Evolutionary conservation across 345 rosid genomes (phyloP).

Genomic region (Bretschneidera sinensis): DNA sequence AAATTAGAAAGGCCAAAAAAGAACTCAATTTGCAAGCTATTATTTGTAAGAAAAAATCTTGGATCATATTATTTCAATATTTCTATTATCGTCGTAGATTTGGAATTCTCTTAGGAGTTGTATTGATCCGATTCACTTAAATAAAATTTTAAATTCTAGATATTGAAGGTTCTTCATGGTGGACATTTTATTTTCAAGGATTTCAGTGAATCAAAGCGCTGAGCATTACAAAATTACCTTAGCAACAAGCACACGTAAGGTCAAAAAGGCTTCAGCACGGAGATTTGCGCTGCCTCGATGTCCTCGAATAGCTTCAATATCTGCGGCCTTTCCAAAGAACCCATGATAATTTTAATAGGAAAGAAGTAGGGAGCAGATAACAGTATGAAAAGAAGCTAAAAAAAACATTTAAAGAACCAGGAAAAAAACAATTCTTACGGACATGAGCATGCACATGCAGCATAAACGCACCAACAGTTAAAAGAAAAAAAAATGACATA

Average conservation of each 20-base stretch:
- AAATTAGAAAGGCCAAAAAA: no score
- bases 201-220: background rate
- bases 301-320: conserved; percentile 73
- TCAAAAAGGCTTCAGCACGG: conserved; percentile 70
- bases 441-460: no score
- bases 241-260: conserved; percentile 76
- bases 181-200: background rate
- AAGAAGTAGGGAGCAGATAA: background rate
- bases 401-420: background rate
- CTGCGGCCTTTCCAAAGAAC: conserved; percentile 65
- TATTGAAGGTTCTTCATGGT: no score
- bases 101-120: background rate
- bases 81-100: no score
- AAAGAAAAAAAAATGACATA: conserved; percentile 17
- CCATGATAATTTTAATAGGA: conserved; percentile 15
- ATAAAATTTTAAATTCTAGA: no score
- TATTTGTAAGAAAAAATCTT: no score
- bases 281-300: conserved; percentile 78
- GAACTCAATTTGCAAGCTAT: background rate
- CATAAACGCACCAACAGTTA: conserved; percentile 1
- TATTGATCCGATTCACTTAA: no score
- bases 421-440: conserved; percentile 2
- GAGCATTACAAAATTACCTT: conserved; percentile 45
- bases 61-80: no score
- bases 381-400: background rate